Conservation (phyloP, 177 flowering plant species). For the Vitis hybrid region DNA sequence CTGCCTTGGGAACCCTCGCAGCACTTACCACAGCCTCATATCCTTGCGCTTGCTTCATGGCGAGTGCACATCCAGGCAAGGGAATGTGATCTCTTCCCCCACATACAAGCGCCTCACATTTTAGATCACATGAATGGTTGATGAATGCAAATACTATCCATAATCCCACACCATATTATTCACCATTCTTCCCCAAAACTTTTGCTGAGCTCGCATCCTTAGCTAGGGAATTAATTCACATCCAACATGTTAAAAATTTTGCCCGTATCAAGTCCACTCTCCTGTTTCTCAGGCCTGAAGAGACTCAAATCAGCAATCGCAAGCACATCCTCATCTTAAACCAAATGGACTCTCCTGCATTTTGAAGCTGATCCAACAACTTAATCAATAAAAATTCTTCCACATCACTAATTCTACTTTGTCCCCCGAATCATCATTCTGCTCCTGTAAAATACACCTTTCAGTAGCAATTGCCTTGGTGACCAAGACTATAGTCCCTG, state of each 20-base stretch:
- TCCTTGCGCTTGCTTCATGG: constrained; percentile 52
- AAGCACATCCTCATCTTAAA: constrained; percentile 48
- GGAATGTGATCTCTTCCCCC: constrained; percentile 87
- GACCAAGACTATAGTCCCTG: constrained; percentile 67
- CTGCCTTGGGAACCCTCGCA: constrained; percentile 54
- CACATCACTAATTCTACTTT: constrained; percentile 74
- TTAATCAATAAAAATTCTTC: constrained; percentile 73
- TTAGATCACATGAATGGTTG: constrained; percentile 85
- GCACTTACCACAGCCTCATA: constrained; percentile 63
- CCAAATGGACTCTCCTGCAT: constrained; percentile 36
- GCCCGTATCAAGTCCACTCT: constrained; percentile 24
- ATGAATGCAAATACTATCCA: constrained; percentile 80
- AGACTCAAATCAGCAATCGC: constrained; percentile 61
- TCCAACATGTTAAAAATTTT: constrained; percentile 65
- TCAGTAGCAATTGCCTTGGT: constrained; percentile 74
- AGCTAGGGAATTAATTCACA: constrained; percentile 79
- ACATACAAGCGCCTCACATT: constrained; percentile 71
- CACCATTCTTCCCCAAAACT: constrained; percentile 66
- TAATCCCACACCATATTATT: constrained; percentile 69
- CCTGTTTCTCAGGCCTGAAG: constrained; percentile 57
- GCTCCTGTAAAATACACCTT: constrained; percentile 61
- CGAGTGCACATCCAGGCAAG: constrained; percentile 68
- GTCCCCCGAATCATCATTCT: constrained; percentile 36
- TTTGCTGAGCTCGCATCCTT: constrained; percentile 62
- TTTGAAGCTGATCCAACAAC: constrained; percentile 39